Evolutionary conservation across 331 rosid genomes (phyloP).

Genomic region (Acacia concinna): DNA sequence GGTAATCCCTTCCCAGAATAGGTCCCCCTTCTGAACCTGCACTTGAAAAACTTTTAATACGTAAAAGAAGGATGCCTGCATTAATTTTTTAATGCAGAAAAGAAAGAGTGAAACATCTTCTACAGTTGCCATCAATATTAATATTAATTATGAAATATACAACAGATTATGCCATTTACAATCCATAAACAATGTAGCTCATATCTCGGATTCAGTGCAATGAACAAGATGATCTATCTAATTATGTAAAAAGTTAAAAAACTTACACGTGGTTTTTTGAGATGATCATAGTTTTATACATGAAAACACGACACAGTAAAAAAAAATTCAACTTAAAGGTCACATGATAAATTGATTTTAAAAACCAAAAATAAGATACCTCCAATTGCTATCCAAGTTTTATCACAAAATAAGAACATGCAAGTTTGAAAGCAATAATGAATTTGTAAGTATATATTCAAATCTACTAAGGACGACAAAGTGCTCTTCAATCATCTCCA

Average conservation of each 20-base stretch:
- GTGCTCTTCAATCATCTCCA: background rate
- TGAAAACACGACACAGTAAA: background rate
- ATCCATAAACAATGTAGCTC: background rate
- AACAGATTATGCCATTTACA: background rate
- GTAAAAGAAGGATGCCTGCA: background rate
- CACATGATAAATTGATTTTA: background rate
- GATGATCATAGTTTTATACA: background rate
- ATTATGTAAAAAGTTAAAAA: background rate
- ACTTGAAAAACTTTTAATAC: conserved; percentile 21
- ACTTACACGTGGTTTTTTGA: background rate
- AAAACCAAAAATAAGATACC: background rate
- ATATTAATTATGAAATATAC: background rate
- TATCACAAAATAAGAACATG: background rate
- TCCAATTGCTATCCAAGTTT: background rate
- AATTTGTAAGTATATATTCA: background rate
- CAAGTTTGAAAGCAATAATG: background rate
- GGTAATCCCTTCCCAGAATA: conserved; percentile 76
- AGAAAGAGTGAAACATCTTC: background rate
- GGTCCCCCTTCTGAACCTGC: conserved; percentile 73
- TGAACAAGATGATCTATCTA: background rate
- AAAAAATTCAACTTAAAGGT: background rate
- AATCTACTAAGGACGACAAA: background rate
- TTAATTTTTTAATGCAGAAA: background rate
- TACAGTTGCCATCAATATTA: background rate
- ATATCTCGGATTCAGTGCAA: background rate